Evolutionary conservation across 108 stramenopile species (phyloP).

Genomic region (Asterionellopsis glacialis): DNA sequence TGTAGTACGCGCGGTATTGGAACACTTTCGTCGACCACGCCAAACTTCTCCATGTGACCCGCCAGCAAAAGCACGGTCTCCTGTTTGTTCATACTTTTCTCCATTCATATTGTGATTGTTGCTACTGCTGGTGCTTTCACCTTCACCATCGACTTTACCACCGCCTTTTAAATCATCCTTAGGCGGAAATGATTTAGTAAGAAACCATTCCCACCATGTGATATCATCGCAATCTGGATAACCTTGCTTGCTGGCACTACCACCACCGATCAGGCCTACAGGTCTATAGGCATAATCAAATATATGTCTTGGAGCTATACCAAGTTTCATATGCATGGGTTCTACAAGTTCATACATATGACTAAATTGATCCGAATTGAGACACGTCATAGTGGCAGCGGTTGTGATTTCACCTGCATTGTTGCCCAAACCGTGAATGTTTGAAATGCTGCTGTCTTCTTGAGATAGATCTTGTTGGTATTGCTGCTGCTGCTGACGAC

Average conservation of each 20-base stretch:
- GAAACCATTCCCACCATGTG: neutral
- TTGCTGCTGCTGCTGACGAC: no score
- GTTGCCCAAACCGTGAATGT: no score
- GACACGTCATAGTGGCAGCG: no score
- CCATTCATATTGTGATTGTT: neutral
- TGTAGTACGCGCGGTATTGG: neutral
- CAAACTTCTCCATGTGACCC: conserved; percentile 83
- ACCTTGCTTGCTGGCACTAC: neutral
- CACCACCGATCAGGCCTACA: conserved; percentile 6
- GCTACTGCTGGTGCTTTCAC: conserved; percentile 11
- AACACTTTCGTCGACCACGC: conserved; percentile 56
- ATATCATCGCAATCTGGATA: neutral
- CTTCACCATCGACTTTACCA: conserved; percentile 42
- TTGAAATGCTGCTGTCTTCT: no score
- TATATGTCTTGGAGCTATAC: conserved; percentile 23
- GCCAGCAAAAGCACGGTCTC: conserved; percentile 65
- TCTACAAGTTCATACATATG: conserved; percentile 29
- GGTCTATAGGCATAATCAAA: conserved; percentile 46
- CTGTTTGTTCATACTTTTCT: conserved; percentile 40
- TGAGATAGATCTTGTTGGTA: no score
- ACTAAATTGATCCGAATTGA: no score
- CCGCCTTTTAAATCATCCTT: conserved; percentile 12
- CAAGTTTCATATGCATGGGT: conserved; percentile 31
- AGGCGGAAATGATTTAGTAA: neutral
- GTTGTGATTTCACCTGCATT: no score